Evolutionary conservation across 495 filamentous ascomycete species (phyloP).

Genomic region (Xylaria palmicola): DNA sequence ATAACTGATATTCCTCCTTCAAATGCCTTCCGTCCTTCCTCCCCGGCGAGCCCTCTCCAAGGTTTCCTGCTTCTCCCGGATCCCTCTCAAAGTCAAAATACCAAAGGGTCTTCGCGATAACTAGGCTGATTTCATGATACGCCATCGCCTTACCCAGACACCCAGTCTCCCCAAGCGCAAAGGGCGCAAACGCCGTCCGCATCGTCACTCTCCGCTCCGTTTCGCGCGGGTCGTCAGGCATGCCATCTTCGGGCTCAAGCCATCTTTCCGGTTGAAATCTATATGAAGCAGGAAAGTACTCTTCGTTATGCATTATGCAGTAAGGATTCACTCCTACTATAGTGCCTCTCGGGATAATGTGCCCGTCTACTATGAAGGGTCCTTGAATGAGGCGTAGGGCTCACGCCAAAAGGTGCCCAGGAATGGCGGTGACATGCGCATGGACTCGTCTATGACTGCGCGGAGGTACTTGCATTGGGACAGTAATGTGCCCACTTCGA

Average conservation of each 20-base stretch:
- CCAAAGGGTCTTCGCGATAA: slow-evolving; percentile 31
- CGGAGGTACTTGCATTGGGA: slow-evolving; percentile 45
- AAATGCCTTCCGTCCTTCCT: not conserved
- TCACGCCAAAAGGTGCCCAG: slow-evolving; percentile 45
- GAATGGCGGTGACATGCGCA: slow-evolving; percentile 56
- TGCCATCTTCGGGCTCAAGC: slow-evolving; percentile 17
- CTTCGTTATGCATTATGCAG: slow-evolving; percentile 52
- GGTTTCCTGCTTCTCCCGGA: slow-evolving; percentile 4
- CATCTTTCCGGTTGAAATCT: slow-evolving; percentile 43
- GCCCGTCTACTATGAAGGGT: slow-evolving; percentile 50
- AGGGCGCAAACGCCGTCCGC: slow-evolving; percentile 48
- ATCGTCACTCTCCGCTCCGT: slow-evolving; percentile 29
- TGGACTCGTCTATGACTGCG: slow-evolving; percentile 55
- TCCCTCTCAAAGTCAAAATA: slow-evolving; percentile 28
- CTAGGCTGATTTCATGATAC: slow-evolving; percentile 34
- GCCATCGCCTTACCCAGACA: slow-evolving; percentile 48
- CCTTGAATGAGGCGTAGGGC: slow-evolving; percentile 34
- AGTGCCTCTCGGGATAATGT: slow-evolving; percentile 49
- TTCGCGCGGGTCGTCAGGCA: not conserved
- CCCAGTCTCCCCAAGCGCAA: slow-evolving; percentile 37
- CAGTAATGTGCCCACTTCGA: slow-evolving; percentile 39
- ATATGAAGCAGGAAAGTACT: slow-evolving; percentile 41
- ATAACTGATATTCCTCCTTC: not conserved
- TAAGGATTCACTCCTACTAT: slow-evolving; percentile 54
- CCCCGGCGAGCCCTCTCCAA: not conserved